Evolutionary conservation across 192 early-diverging fungal species (phyloP).

Genomic region (Coemansia sp.): DNA sequence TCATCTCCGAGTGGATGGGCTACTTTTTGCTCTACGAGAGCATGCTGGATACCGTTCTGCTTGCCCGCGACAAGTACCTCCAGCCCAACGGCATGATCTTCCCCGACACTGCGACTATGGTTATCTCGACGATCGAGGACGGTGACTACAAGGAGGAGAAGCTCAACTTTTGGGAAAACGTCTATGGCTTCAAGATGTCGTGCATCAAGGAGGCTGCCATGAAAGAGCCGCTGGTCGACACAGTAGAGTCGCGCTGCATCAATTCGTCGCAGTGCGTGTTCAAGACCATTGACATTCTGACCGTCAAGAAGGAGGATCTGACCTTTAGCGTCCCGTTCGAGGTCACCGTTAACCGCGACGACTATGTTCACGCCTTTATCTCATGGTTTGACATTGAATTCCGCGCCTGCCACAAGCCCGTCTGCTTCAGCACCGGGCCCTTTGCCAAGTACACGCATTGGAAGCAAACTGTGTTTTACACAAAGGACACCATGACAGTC

Average conservation of each 20-base stretch:
- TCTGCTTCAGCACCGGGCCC: constrained; percentile 80
- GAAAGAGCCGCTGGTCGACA: constrained; percentile 94
- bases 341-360: constrained; percentile 72
- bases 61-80: constrained; percentile 93
- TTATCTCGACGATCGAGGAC: constrained; percentile 90
- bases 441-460: constrained; percentile 95
- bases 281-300: constrained; percentile 73
- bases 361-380: constrained; percentile 91
- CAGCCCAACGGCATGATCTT: constrained; percentile 89
- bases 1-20: constrained; percentile 99
- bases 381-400: constrained; percentile 98
- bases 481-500: constrained; percentile 69
- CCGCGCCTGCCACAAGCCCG: constrained; percentile 84
- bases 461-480: constrained; percentile 99
- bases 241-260: constrained; percentile 83
- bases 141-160: constrained; percentile 92
- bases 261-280: constrained; percentile 78
- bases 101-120: constrained; percentile 85
- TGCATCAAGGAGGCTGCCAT: constrained; percentile 88
- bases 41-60: constrained; percentile 99
- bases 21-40: constrained; percentile 98
- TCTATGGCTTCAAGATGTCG: constrained; percentile 98
- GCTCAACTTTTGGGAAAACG: constrained; percentile 90
- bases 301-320: constrained; percentile 87
- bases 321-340: constrained; percentile 84